Evolutionary conservation across 345 rosid species (phyloP).

Genomic region (Theobroma cacao): DNA sequence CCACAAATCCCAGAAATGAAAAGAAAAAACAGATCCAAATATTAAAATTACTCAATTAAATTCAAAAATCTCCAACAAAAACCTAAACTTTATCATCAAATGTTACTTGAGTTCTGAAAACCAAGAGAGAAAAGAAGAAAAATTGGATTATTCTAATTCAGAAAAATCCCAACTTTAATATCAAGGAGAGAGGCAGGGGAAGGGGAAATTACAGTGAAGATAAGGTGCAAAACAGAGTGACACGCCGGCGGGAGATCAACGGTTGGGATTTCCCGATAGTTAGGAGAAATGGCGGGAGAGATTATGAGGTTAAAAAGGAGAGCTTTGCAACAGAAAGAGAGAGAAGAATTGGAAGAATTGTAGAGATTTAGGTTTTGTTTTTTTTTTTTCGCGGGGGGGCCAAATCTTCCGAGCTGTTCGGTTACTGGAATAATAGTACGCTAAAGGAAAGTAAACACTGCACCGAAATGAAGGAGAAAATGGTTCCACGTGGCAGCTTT

Average conservation of each 20-base stretch:
- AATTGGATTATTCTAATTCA: not conserved
- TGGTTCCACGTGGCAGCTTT: not conserved
- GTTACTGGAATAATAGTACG: not conserved
- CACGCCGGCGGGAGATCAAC: not conserved
- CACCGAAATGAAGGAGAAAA: not conserved
- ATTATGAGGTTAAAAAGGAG: not conserved
- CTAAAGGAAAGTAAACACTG: not conserved
- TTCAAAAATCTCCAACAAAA: not conserved
- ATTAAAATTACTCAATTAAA: not conserved
- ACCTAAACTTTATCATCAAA: not conserved
- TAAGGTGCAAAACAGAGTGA: not conserved
- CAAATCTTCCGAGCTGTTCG: not conserved
- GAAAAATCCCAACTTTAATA: not conserved
- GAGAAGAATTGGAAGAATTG: slow-evolving; percentile 26
- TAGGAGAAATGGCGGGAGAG: slow-evolving; percentile 26
- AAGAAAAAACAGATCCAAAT: not conserved
- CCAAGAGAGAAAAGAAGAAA: not conserved
- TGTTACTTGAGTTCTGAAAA: not conserved
- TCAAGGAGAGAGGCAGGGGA: not conserved
- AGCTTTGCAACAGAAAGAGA: not conserved
- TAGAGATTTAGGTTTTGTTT: slow-evolving; percentile 16
- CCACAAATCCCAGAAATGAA: not conserved
- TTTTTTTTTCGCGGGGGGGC: not conserved
- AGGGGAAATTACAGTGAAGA: not conserved
- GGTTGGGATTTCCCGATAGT: not conserved